A percentile compares a stretch with the other conserved stretches of the same genome.
phyloP scores from a whole-genome alignment of 2,329 filamentous ascomycete genomes.

The Calonectria hongkongensis region DNA sequence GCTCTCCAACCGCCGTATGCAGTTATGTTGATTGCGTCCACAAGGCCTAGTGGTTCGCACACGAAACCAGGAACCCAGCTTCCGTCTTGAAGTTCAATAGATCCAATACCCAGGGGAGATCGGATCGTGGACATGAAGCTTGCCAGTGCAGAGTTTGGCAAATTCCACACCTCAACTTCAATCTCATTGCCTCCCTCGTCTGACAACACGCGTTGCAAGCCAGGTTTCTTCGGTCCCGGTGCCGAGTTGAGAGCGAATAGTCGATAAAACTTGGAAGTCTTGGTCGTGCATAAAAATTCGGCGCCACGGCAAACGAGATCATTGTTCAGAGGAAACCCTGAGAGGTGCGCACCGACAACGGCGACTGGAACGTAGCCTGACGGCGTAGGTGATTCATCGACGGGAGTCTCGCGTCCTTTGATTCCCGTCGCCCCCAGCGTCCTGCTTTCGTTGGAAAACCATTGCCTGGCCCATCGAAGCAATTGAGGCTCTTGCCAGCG shows the following conservation, averaged over 20 bases:
- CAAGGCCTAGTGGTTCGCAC: constrained; percentile 60
- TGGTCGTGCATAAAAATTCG: constrained; percentile 49
- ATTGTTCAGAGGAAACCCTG: constrained; percentile 59
- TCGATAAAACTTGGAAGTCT: constrained; percentile 56
- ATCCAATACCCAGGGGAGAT: constrained; percentile 60
- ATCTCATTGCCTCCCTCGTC: constrained; percentile 53
- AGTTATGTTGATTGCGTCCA: constrained; percentile 58
- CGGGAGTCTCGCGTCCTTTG: constrained; percentile 25
- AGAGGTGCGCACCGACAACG: constrained; percentile 60
- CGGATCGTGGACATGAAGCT: constrained; percentile 59
- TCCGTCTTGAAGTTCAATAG: constrained; percentile 58
- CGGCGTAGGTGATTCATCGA: fast-evolving
- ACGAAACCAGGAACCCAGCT: constrained; percentile 61
- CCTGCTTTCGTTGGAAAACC: constrained; percentile 50
- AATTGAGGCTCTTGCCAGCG: constrained; percentile 60
- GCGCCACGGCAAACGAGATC: constrained; percentile 58
- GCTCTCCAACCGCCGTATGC: constrained; percentile 57
- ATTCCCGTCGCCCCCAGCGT: constrained; percentile 56
- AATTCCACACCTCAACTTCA: constrained; percentile 60
- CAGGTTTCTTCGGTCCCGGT: constrained; percentile 55
- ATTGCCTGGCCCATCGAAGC: constrained; percentile 54
- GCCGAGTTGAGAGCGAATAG: constrained; percentile 54
- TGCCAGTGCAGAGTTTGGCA: constrained; percentile 56
- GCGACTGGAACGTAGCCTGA: constrained; percentile 51
- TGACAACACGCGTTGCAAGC: constrained; percentile 53